phyloP scores from a whole-genome alignment of 148 eudicot genomes.

The Rhododendron simsii region DNA sequence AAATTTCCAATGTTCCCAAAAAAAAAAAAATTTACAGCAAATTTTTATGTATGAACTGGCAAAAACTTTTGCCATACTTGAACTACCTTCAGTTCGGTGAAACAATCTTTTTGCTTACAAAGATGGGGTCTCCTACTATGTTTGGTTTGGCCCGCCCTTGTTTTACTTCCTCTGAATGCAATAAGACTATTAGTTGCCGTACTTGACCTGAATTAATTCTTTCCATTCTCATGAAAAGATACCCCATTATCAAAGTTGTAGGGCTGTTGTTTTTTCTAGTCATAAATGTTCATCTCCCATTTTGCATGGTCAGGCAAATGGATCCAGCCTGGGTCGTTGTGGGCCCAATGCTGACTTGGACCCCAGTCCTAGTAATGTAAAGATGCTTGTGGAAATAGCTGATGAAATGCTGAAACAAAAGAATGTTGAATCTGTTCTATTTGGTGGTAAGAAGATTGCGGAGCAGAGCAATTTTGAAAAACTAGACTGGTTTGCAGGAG shows the following conservation, averaged over 20 bases:
- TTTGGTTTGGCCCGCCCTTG: neutral
- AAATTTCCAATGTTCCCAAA: neutral
- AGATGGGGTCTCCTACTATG: neutral
- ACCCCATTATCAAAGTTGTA: neutral
- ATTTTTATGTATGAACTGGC: neutral
- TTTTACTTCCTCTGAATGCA: neutral
- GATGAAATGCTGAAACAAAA: conserved; percentile 95
- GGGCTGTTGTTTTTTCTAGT: neutral
- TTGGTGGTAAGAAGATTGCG: conserved; percentile 74
- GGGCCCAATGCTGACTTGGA: conserved; percentile 65
- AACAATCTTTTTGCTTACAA: neutral
- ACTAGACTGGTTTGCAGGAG: conserved; percentile 89
- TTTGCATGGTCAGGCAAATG: conserved; percentile 65
- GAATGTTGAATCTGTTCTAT: conserved; percentile 79
- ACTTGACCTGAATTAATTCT: neutral
- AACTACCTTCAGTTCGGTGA: neutral
- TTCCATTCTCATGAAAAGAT: neutral
- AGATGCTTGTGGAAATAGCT: conserved; percentile 51
- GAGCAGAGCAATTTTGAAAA: conserved; percentile 80
- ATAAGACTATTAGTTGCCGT: neutral
- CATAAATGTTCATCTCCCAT: neutral
- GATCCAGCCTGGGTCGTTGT: conserved; percentile 54
- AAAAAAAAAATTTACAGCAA: too few relatives aligned
- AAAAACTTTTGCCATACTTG: conserved; percentile 17
- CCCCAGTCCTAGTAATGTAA: conserved; percentile 74